Percentiles rank a stretch among this genome's conserved stretches.
These are phyloP conservation scores for Xylaria sp. DNA, from an alignment of 2,329 filamentous ascomycete genomes.

Conservation along the genomic window DNA sequence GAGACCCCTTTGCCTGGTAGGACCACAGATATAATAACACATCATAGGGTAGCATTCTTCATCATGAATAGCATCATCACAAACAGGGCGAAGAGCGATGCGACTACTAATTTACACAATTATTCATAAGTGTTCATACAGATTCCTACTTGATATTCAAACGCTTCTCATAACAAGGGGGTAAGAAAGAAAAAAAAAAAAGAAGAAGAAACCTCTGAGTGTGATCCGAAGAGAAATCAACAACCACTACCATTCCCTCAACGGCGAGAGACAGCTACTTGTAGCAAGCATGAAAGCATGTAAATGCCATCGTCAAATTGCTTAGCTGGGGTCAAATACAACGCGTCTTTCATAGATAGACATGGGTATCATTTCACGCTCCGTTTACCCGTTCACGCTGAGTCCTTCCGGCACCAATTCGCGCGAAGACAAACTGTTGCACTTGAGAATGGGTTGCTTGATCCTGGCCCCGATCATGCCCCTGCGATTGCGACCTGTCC, in stretches of 20 bases:
- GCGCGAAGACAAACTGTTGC: conserved; percentile 18
- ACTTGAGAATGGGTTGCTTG: conserved; percentile 37
- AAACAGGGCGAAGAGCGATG: too few relatives aligned
- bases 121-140: neutral
- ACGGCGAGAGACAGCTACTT: neutral
- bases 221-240: neutral
- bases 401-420: conserved; percentile 28
- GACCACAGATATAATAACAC: too few relatives aligned
- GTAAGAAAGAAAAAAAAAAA: neutral
- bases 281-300: neutral
- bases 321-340: neutral
- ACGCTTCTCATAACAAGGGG: neutral
- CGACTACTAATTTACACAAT: too few relatives aligned
- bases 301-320: neutral
- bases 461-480: conserved; percentile 75
- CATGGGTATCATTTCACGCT: conserved; percentile 7
- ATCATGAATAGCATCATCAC: too few relatives aligned
- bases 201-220: neutral
- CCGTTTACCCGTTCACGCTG: conserved; percentile 23
- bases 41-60: too few relatives aligned
- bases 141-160: neutral
- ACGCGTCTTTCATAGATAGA: neutral
- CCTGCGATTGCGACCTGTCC: conserved; percentile 81
- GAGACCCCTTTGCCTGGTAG: too few relatives aligned
- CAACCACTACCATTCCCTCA: neutral